Evolutionary conservation across 2,329 filamentous ascomycete species (phyloP), one percentile per base, ranked within the genome.

Genomic region (Microdochium nivale): DNA sequence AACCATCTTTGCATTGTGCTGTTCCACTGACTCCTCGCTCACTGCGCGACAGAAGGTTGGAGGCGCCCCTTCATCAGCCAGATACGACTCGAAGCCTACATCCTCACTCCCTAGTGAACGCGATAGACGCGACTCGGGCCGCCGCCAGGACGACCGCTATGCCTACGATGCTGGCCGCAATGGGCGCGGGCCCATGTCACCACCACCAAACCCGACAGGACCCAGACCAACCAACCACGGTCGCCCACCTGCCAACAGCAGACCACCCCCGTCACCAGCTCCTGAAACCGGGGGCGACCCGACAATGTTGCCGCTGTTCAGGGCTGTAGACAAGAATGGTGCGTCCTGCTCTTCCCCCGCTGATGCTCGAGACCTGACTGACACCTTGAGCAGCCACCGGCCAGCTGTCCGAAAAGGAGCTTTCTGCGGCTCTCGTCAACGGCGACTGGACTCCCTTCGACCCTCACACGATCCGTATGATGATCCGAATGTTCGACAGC

Each of bases 401-500:
- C 21, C 83, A 90, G 57, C 79, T 99, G 47, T 90, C 87, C 2
- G 91, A 96, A 70, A 78, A 78, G 49, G 92, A 97, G 69, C 84
- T 99, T 43, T 86, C 88, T 10, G 86, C 88, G 1, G 94, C 94
- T 21, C 83, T 99, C 5, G 91, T 97, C 54, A 99, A 99, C 65
- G 92, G 91, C 51, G 94, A 99, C 76, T 96, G 89, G 82, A 89
- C 89, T 1, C 82, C 90, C 3, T 99, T 99, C 67, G 91, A 99
- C 69, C 79, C 84, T 3, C 88, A 96, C 61, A 99, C 94, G 1
- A 91, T 97, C 58, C 87, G 87, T 64, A 96, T 97, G 89, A 96
- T 99, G 91, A 96, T 99, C 59, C 87, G 91, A 65, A 97, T 99
- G 94, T 99, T 99, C 71, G 92, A 97, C 72, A 88, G 87, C 53